Evolutionary conservation across 768 basidiomycete genomes (phyloP).

Genomic region (Krasilnikovozyma curviuscula): DNA sequence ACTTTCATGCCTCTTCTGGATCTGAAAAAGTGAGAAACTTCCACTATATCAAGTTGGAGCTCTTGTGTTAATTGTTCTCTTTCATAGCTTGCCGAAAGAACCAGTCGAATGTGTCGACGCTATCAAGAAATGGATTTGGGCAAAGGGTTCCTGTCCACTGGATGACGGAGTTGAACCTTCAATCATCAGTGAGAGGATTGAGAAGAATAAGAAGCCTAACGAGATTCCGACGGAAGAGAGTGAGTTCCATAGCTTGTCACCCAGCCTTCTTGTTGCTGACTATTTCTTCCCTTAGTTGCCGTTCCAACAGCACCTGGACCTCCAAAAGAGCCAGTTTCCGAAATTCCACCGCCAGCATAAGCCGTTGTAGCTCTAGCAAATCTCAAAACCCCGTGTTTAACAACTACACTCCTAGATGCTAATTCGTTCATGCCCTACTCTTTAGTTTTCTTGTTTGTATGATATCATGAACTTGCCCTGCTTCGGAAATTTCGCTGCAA

Average conservation of each 20-base stretch:
- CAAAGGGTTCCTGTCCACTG: conserved; percentile 34
- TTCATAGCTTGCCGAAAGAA: conserved; percentile 46
- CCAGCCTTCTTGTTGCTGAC: not conserved
- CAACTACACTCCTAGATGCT: too few relatives aligned
- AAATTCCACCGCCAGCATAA: too few relatives aligned
- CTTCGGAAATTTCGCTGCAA: too few relatives aligned
- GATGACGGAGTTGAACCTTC: too few relatives aligned
- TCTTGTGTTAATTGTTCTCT: conserved; percentile 30
- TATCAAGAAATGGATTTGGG: conserved; percentile 67
- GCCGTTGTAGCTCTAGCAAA: too few relatives aligned
- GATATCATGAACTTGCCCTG: too few relatives aligned
- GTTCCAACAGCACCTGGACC: conserved; percentile 6
- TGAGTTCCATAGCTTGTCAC: not conserved
- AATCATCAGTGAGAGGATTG: not conserved
- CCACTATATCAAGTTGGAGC: not conserved
- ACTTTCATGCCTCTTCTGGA: conserved; percentile 64
- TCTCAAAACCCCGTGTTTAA: too few relatives aligned
- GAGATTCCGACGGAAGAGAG: not conserved
- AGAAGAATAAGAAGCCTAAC: not conserved
- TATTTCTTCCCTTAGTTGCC: not conserved
- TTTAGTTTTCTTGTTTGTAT: too few relatives aligned
- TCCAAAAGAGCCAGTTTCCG: not conserved
- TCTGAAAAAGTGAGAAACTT: conserved; percentile 24
- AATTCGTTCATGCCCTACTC: too few relatives aligned
- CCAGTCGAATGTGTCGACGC: conserved; percentile 43